phyloP scores from a whole-genome alignment of 108 stramenopile species.

The Cylindrotheca closterium region DNA sequence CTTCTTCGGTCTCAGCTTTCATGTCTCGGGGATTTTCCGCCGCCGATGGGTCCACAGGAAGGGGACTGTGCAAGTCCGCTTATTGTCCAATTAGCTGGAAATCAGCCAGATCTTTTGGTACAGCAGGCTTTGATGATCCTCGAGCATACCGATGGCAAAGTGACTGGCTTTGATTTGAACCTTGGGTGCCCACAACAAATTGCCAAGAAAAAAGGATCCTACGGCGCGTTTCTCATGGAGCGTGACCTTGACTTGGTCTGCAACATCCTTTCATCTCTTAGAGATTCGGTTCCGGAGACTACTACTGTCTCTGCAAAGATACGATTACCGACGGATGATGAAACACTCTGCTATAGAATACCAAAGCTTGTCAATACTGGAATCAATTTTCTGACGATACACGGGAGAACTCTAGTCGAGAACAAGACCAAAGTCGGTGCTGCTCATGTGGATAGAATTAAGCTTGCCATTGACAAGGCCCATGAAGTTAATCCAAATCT shows the following conservation, averaged over 20 bases:
- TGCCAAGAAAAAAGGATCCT: slow-evolving; percentile 88
- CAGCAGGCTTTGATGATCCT: slow-evolving; percentile 81
- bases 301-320: slow-evolving; percentile 78
- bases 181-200: slow-evolving; percentile 96
- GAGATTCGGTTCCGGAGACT: slow-evolving; percentile 54
- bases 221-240: slow-evolving; percentile 97
- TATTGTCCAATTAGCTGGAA: slow-evolving; percentile 91
- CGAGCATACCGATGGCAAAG: slow-evolving; percentile 28
- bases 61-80: slow-evolving; percentile 39
- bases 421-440: slow-evolving; percentile 78
- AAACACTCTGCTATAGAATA: slow-evolving; percentile 49
- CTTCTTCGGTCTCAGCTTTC: slow-evolving; percentile 21
- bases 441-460: slow-evolving; percentile 61
- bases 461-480: slow-evolving; percentile 44
- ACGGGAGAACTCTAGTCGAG: slow-evolving; percentile 92
- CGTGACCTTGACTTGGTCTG: slow-evolving; percentile 56
- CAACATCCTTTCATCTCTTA: slow-evolving; percentile 48
- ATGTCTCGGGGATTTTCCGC: slow-evolving; percentile 27
- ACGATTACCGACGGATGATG: slow-evolving; percentile 53
- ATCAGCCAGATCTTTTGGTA: slow-evolving; percentile 78
- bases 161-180: slow-evolving; percentile 88
- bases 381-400: slow-evolving; percentile 88
- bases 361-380: slow-evolving; percentile 73
- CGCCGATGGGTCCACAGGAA: slow-evolving; percentile 1
- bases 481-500: slow-evolving; percentile 42